Percentiles rank a stretch among this genome's conserved stretches.
These are phyloP conservation scores for Galium porrigens DNA, from an alignment of 305 asterid species.

Conservation along the genomic window DNA sequence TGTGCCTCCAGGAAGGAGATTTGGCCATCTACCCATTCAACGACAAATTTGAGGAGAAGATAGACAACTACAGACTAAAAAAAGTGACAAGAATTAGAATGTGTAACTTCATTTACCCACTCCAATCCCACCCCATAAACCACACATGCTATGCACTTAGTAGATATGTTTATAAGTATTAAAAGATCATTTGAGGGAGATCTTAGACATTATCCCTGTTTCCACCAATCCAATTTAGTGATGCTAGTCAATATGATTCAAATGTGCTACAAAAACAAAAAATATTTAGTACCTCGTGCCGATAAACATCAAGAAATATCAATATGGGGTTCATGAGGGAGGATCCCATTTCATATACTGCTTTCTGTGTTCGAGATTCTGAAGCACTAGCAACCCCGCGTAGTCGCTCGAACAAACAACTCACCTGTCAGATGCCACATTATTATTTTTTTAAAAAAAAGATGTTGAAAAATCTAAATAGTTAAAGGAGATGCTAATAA, in stretches of 20 bases:
- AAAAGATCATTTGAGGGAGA: neutral
- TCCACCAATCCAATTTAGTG: neutral
- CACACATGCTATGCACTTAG: neutral
- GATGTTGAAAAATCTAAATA: neutral
- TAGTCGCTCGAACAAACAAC: slow-evolving; percentile 88
- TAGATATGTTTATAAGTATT: neutral
- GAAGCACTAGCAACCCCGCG: slow-evolving; percentile 92
- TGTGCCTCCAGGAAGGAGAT: slow-evolving; percentile 76
- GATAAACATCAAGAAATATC: slow-evolving; percentile 61
- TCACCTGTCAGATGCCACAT: slow-evolving; percentile 40
- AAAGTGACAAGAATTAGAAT: slow-evolving; percentile 14
- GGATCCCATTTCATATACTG: slow-evolving; percentile 77
- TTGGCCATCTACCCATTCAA: slow-evolving; percentile 93
- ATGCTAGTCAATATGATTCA: slow-evolving; percentile 2
- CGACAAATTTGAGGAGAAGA: slow-evolving; percentile 77
- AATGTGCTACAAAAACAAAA: neutral
- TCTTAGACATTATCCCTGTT: neutral
- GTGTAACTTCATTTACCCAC: neutral
- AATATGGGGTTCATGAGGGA: slow-evolving; percentile 55
- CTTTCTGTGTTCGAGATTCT: slow-evolving; percentile 78
- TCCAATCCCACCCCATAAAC: slow-evolving; percentile 1
- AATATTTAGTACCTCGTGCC: slow-evolving; percentile 52
- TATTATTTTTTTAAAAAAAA: slow-evolving; percentile 5
- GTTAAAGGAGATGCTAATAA: neutral
- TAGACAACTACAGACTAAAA: slow-evolving; percentile 66